These are phyloP conservation scores for Bipolaris zeicola DNA, from an alignment of 2,329 filamentous ascomycete species.

Conservation along the genomic window DNA sequence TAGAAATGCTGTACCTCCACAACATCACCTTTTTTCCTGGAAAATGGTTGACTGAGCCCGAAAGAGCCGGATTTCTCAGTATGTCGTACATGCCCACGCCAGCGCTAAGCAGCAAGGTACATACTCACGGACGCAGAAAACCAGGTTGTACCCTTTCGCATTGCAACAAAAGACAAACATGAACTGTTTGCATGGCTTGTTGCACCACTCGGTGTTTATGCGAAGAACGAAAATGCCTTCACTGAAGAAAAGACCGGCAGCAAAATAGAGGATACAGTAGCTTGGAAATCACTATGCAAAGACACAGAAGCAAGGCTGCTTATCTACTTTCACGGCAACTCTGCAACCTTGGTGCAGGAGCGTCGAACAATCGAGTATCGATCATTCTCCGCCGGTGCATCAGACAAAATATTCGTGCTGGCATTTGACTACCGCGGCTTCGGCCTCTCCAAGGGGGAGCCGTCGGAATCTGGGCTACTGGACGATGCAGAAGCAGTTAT, in stretches of 20 bases:
- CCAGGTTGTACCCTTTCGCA: slow-evolving; percentile 82
- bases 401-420: slow-evolving; percentile 66
- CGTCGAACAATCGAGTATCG: slow-evolving; percentile 80
- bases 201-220: slow-evolving; percentile 76
- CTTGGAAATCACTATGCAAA: slow-evolving; percentile 57
- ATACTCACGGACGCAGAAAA: slow-evolving; percentile 62
- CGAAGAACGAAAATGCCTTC: slow-evolving; percentile 68
- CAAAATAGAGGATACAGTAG: slow-evolving; percentile 54
- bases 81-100: slow-evolving; percentile 8
- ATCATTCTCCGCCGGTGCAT: slow-evolving; percentile 68
- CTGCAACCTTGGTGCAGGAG: slow-evolving; percentile 77
- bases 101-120: background rate
- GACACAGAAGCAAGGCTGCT: slow-evolving; percentile 61
- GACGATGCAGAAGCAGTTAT: slow-evolving; percentile 76
- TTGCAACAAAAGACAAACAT: slow-evolving; percentile 76
- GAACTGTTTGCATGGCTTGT: slow-evolving; percentile 91
- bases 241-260: slow-evolving; percentile 54
- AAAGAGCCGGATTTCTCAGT: slow-evolving; percentile 47
- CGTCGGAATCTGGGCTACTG: slow-evolving; percentile 79
- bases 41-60: slow-evolving; percentile 44
- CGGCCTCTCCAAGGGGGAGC: slow-evolving; percentile 77
- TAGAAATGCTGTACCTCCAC: slow-evolving; percentile 46
- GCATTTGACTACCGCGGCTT: slow-evolving; percentile 94
- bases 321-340: slow-evolving; percentile 65
- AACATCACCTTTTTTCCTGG: slow-evolving; percentile 45